These are phyloP conservation scores for Eremochloa ophiuroides DNA, from an alignment of 176 grass and related monocot genomes.

Conservation along the genomic window DNA sequence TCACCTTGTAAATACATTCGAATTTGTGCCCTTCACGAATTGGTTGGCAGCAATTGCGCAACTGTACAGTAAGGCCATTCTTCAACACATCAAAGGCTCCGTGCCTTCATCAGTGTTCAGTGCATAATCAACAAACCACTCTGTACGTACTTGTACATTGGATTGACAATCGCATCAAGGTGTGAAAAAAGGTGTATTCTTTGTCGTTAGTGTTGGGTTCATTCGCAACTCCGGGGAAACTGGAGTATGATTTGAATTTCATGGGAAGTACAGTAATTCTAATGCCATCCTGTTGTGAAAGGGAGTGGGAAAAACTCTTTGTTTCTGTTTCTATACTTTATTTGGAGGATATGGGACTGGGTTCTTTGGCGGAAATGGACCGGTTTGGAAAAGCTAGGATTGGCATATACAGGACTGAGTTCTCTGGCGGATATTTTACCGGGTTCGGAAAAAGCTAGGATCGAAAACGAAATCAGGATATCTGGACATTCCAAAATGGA, in stretches of 20 bases:
- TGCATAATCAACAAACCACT: neutral
- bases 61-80: conserved; percentile 34
- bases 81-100: neutral
- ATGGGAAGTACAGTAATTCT: too few relatives aligned
- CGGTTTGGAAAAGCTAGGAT: too few relatives aligned
- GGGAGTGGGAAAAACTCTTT: too few relatives aligned
- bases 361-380: too few relatives aligned
- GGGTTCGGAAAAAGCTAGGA: too few relatives aligned
- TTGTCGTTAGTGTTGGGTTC: neutral
- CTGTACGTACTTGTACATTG: conserved; percentile 41
- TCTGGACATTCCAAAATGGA: too few relatives aligned
- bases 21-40: neutral
- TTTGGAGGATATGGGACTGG: too few relatives aligned
- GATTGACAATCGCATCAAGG: neutral
- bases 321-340: too few relatives aligned
- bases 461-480: too few relatives aligned
- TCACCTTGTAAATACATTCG: conserved; percentile 26
- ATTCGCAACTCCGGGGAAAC: neutral
- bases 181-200: neutral
- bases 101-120: neutral
- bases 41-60: conserved; percentile 15
- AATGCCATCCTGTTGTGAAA: too few relatives aligned
- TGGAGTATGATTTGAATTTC: neutral
- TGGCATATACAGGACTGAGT: too few relatives aligned
- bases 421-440: too few relatives aligned